Evolutionary conservation across 495 filamentous ascomycete genomes (phyloP), one percentile per base, ranked within the genome.

Genomic region (Penicillium flavigenum): DNA sequence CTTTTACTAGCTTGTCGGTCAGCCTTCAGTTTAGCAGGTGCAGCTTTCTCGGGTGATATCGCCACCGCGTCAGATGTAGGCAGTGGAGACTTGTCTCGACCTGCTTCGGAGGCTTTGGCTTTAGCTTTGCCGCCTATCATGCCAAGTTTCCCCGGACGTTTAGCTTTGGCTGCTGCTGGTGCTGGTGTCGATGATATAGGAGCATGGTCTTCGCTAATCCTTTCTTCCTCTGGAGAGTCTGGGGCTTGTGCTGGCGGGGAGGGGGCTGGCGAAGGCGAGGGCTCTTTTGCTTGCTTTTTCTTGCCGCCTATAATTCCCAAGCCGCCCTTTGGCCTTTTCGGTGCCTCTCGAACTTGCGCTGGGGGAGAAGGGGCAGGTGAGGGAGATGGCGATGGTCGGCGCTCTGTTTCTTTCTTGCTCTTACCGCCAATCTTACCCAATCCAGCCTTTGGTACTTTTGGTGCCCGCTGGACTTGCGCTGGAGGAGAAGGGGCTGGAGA

Each of bases 271-370:
- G 31, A 27, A 27, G 47, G 51, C 32, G 31, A 60, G 12, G 47
- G 43, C 20, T 54, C 54, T 41, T 50, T 46, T 39, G 46, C 43
- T 36, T 63, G 52, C 44, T 67, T 72, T 32, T 74, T 73, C 56
- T 70, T 74, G 56, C 73, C 74, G n/a, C 74, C 68, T 10, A 76
- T 79, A 4, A 70, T 60, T 39, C 74, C 67, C 14, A 76, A 60
- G 5, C 60, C 64, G 20, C 62, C 63, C 42, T 64, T 63, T 19
- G 52, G 34, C 51, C 67, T 70, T 17, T 65, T 62, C 1, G 57
- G 63, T 9, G 54, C 42, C 8, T 63, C 51, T 43, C 49, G 39
- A 0, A 9, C 27, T 19, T 58, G 39, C 7, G 61, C 12, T n/a
- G 29, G 27, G 36, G 57, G 42, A 19, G 39, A 4, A 5, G 17